Percentiles rank a stretch among this genome's conserved stretches.
phyloP scores from a whole-genome alignment of 768 basidiomycete species.

The Krasilnikovozyma curviuscula region DNA sequence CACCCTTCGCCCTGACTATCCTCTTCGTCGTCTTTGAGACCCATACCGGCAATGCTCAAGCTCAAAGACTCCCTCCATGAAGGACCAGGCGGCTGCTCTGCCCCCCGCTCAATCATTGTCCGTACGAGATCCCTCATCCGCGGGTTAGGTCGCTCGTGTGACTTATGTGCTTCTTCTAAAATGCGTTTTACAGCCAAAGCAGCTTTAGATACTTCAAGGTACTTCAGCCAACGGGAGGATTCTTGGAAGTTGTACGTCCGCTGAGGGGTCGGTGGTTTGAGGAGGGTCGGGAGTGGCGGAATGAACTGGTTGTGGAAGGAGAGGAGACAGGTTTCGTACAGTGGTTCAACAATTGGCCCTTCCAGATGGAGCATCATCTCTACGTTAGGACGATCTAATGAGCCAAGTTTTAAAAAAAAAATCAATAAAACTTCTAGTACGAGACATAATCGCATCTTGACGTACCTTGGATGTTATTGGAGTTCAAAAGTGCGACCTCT shows the following conservation, averaged over 20 bases:
- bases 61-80: too few species aligned
- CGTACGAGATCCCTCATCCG: constrained; percentile 13
- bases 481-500: constrained; percentile 44
- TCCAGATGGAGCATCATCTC: constrained; percentile 53
- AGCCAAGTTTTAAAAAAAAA: not conserved
- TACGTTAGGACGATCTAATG: constrained; percentile 31
- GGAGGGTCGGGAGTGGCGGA: constrained; percentile 32
- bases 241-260: constrained; percentile 32
- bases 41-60: too few species aligned
- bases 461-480: constrained; percentile 39
- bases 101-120: constrained; percentile 17
- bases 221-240: constrained; percentile 29
- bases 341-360: constrained; percentile 46
- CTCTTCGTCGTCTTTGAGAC: too few species aligned
- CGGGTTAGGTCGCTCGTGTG: too few species aligned
- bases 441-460: not conserved
- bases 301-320: constrained; percentile 38
- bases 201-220: too few species aligned
- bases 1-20: too few species aligned
- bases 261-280: constrained; percentile 15
- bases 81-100: constrained; percentile 6
- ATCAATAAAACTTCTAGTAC: not conserved
- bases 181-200: too few species aligned
- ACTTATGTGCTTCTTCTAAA: too few species aligned
- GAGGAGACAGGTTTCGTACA: constrained; percentile 50